Evolutionary conservation across 345 rosid species (phyloP).

Genomic region (Murraya koenigii): DNA sequence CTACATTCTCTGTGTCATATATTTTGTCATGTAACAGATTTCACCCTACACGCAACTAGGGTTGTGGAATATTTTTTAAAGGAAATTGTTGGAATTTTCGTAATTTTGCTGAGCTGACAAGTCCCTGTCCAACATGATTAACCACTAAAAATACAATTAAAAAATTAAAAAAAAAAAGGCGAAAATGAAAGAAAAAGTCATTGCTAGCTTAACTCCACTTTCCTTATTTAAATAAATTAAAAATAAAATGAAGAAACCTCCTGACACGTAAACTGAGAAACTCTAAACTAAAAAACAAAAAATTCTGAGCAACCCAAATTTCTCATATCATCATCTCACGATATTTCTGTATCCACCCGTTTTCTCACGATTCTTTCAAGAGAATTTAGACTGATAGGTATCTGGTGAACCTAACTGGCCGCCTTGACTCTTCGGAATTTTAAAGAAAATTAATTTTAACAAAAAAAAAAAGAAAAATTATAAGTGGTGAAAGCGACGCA

Average conservation of each 20-base stretch:
- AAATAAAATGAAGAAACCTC: not conserved
- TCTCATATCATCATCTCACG: not conserved
- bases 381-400: conserved; percentile 5
- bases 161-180: not conserved
- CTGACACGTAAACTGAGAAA: conserved; percentile 12
- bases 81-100: not conserved
- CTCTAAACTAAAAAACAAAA: not conserved
- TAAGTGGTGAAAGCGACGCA: not conserved
- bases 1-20: not conserved
- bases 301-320: no score
- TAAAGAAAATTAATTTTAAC: not conserved
- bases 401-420: conserved; percentile 10
- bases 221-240: not conserved
- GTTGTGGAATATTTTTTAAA: no score
- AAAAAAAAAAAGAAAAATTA: not conserved
- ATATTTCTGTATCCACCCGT: not conserved
- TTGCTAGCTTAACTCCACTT: conserved; percentile 5
- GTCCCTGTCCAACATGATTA: not conserved
- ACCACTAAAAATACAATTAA: not conserved
- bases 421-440: conserved; percentile 1
- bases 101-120: not conserved
- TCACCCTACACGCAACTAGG: no score
- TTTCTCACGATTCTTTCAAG: not conserved
- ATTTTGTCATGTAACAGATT: no score
- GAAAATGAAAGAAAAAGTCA: not conserved